phyloP scores from a whole-genome alignment of 2,329 filamentous ascomycete genomes.

The Colletotrichum gloeosporioides region DNA sequence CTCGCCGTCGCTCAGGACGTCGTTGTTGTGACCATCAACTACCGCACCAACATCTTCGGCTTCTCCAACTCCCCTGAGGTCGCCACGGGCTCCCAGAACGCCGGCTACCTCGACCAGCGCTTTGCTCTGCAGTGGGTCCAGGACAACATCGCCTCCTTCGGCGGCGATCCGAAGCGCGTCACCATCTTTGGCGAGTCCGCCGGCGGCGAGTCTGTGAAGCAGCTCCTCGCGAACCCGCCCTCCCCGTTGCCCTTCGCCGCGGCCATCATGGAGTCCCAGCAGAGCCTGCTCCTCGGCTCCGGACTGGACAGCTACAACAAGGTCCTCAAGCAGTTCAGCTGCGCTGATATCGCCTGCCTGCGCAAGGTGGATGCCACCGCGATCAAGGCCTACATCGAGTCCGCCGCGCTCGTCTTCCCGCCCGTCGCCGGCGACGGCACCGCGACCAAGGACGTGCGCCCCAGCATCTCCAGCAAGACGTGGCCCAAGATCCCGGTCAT shows the following conservation, averaged over 20 bases:
- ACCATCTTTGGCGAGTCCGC: conserved; percentile 66
- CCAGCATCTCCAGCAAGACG: not conserved
- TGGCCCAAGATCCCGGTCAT: conserved; percentile 16
- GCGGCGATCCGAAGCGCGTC: conserved; percentile 65
- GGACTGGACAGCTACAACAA: conserved; percentile 7
- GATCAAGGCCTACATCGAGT: conserved; percentile 10
- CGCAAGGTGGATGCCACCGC: not conserved
- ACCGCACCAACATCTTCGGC: conserved; percentile 21
- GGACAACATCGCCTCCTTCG: conserved; percentile 66
- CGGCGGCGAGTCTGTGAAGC: conserved; percentile 44
- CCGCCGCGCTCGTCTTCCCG: conserved; percentile 6
- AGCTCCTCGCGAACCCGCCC: conserved; percentile 29
- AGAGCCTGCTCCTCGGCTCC: conserved; percentile 7
- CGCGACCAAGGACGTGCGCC: not conserved
- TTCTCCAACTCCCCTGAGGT: conserved; percentile 20
- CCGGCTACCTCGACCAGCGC: conserved; percentile 61
- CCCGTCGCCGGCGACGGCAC: conserved; percentile 13
- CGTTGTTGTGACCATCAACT: conserved; percentile 16
- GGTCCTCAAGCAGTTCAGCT: conserved; percentile 4
- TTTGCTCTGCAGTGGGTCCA: conserved; percentile 64
- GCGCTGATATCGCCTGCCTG: not conserved
- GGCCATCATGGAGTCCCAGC: conserved; percentile 18
- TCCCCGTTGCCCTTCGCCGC: conserved; percentile 27
- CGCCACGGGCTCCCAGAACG: conserved; percentile 41
- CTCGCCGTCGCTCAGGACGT: conserved; percentile 12